Evolutionary conservation across 1,139 yeast species (phyloP).

Genomic region (Torulaspora pretoriensis): DNA sequence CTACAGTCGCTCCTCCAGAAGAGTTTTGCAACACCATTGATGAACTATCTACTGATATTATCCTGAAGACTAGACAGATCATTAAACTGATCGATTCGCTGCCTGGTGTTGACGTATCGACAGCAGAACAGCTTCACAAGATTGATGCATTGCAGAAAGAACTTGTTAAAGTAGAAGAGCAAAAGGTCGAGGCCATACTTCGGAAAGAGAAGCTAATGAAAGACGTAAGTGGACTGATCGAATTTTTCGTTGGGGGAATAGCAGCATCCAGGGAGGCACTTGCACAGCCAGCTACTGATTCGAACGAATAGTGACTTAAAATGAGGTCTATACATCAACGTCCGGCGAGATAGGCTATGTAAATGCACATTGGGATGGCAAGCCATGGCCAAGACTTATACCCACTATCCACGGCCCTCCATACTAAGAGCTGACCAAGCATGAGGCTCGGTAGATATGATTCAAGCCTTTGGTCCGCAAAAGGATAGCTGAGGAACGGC

Average conservation of each 20-base stretch:
- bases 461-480: slow-evolving; percentile 43
- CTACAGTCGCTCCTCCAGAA: slow-evolving; percentile 42
- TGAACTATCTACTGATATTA: slow-evolving; percentile 77
- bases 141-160: slow-evolving; percentile 64
- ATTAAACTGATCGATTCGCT: slow-evolving; percentile 79
- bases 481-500: slow-evolving; percentile 50
- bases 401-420: slow-evolving; percentile 12
- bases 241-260: slow-evolving; percentile 33
- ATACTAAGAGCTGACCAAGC: slow-evolving; percentile 51
- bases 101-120: slow-evolving; percentile 90
- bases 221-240: slow-evolving; percentile 66
- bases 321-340: not conserved
- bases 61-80: slow-evolving; percentile 81
- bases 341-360: slow-evolving; percentile 5
- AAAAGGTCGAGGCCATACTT: slow-evolving; percentile 53
- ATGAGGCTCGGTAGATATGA: slow-evolving; percentile 60
- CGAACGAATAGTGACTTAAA: slow-evolving; percentile 7
- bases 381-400: slow-evolving; percentile 12
- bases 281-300: slow-evolving; percentile 3
- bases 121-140: slow-evolving; percentile 62
- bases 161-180: slow-evolving; percentile 56
- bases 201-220: slow-evolving; percentile 63
- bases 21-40: slow-evolving; percentile 57
- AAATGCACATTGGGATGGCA: slow-evolving; percentile 6
- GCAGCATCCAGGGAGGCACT: slow-evolving; percentile 24